A percentile compares a stretch with the other conserved stretches of the same genome.
phyloP scores from a whole-genome alignment of 257 asterid species.

The Solanum chaucha region DNA sequence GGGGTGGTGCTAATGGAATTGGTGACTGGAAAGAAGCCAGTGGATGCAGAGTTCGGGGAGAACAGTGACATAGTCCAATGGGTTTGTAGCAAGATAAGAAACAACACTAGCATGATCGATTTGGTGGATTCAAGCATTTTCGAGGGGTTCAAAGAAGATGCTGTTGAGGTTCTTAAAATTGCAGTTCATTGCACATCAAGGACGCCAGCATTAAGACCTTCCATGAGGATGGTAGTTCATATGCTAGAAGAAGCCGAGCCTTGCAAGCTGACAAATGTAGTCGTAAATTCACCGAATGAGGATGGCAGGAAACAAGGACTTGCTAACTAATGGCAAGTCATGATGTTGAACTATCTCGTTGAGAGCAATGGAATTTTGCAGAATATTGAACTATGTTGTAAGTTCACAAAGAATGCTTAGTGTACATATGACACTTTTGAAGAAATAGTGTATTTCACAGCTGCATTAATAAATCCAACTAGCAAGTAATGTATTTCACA shows the following conservation, averaged over 20 bases:
- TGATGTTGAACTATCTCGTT: neutral
- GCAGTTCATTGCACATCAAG: conserved; percentile 35
- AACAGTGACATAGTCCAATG: conserved; percentile 26
- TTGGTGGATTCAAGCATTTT: conserved; percentile 24
- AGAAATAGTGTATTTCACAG: neutral
- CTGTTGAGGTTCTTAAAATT: conserved; percentile 19
- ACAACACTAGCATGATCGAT: neutral
- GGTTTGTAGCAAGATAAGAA: conserved; percentile 21
- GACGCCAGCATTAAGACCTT: conserved; percentile 21
- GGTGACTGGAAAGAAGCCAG: conserved; percentile 27
- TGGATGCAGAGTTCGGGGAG: conserved; percentile 29
- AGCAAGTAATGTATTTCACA: neutral
- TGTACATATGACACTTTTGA: neutral
- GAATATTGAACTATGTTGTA: neutral
- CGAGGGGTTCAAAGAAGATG: conserved; percentile 19
- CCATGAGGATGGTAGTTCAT: conserved; percentile 34
- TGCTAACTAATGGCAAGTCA: neutral
- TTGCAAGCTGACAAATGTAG: conserved; percentile 11
- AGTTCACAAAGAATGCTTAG: neutral
- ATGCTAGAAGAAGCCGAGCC: conserved; percentile 37
- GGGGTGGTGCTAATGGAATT: conserved; percentile 36
- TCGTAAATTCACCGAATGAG: neutral
- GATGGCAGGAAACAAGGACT: neutral
- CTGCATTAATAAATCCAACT: neutral
- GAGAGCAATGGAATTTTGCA: neutral